Evolutionary conservation across 202 grass and related monocot species (phyloP).

Genomic region (Miscanthus sacchariflorus): DNA sequence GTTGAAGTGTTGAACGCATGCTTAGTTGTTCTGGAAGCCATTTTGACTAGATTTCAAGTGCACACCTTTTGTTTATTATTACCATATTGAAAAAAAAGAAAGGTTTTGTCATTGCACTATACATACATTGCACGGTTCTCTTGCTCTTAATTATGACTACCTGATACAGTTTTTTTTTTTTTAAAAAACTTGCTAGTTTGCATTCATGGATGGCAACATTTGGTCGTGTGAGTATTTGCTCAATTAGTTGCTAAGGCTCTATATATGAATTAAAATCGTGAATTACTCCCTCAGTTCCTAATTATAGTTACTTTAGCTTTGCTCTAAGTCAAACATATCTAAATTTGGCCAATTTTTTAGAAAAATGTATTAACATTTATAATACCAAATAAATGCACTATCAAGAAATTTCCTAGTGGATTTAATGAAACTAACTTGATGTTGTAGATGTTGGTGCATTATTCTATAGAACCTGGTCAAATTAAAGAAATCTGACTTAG

Average conservation of each 20-base stretch:
- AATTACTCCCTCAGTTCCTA: not conserved
- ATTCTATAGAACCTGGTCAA: not conserved
- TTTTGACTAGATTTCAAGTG: slow-evolving; percentile 12
- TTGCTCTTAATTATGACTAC: slow-evolving; percentile 4
- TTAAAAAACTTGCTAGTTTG: no score
- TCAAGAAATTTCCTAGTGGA: not conserved
- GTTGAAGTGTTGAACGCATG: not conserved
- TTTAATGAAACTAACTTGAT: not conserved
- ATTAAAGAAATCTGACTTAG: not conserved
- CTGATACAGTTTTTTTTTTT: no score
- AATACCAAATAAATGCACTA: not conserved
- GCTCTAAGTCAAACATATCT: not conserved
- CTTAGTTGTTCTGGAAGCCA: not conserved
- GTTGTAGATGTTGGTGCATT: not conserved
- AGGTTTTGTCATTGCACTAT: not conserved
- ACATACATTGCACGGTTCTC: not conserved
- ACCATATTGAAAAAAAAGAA: not conserved
- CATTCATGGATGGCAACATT: no score
- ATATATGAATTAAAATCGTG: not conserved
- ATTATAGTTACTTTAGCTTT: not conserved
- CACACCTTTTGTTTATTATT: slow-evolving; percentile 13
- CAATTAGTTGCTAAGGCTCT: not conserved
- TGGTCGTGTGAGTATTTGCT: not conserved
- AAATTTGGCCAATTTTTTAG: not conserved
- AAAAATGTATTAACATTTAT: not conserved